Evolutionary conservation across 768 basidiomycete species (phyloP).

Genomic region (Tricholomella constricta): DNA sequence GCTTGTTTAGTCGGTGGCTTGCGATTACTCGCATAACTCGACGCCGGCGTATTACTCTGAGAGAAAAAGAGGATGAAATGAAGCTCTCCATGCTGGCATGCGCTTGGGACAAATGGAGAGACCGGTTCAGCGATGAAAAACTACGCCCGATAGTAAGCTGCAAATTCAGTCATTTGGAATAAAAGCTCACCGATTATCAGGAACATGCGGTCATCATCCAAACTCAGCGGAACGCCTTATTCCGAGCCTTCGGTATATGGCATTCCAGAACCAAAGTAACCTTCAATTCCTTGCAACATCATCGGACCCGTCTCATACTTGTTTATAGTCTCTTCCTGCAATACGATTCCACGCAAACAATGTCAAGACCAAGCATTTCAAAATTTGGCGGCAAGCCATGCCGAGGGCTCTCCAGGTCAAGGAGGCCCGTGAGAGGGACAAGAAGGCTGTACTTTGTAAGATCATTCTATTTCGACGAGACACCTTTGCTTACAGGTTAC

Average conservation of each 20-base stretch:
- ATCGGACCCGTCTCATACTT: not conserved
- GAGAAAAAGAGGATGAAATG: slow-evolving; percentile 64
- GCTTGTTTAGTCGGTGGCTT: slow-evolving; percentile 73
- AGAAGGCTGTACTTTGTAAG: slow-evolving; percentile 58
- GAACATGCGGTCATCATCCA: slow-evolving; percentile 62
- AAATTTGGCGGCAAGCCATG: slow-evolving; percentile 67
- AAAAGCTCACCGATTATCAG: slow-evolving; percentile 31
- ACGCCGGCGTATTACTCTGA: slow-evolving; percentile 61
- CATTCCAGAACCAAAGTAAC: slow-evolving; percentile 70
- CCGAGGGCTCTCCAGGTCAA: slow-evolving; percentile 68
- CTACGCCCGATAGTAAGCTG: slow-evolving; percentile 64
- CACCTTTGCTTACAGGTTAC: slow-evolving; percentile 11
- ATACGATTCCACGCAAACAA: slow-evolving; percentile 71
- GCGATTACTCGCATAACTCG: slow-evolving; percentile 57
- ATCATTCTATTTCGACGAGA: slow-evolving; percentile 14
- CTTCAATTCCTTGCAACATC: slow-evolving; percentile 3
- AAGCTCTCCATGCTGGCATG: slow-evolving; percentile 49
- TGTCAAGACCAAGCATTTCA: slow-evolving; percentile 63
- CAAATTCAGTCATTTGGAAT: not conserved
- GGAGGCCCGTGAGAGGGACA: slow-evolving; percentile 64
- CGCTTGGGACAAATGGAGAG: slow-evolving; percentile 83
- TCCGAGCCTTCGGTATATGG: slow-evolving; percentile 75
- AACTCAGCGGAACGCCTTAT: slow-evolving; percentile 59
- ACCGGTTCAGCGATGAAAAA: slow-evolving; percentile 63
- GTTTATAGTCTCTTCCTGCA: slow-evolving; percentile 69